These are phyloP conservation scores for Aspergillus persii DNA, from an alignment of 2,329 filamentous ascomycete genomes.

Conservation along the genomic window DNA sequence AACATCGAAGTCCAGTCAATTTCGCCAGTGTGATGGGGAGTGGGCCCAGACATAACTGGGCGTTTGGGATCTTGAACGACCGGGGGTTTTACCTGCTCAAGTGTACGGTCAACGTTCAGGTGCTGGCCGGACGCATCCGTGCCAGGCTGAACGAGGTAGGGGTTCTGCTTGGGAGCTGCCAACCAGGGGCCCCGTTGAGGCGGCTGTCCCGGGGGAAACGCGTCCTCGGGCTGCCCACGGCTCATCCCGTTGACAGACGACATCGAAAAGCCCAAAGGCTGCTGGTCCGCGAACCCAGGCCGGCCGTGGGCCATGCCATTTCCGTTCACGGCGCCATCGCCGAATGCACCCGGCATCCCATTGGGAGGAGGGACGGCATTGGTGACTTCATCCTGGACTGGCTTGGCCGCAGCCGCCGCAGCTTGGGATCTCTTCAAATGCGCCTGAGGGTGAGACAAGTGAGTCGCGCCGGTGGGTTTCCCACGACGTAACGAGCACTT, in stretches of 20 bases:
- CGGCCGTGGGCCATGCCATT: constrained; percentile 39
- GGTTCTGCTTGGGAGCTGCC: constrained; percentile 45
- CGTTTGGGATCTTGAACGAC: constrained; percentile 42
- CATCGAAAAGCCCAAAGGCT: constrained; percentile 44
- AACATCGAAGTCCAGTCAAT: constrained; percentile 78
- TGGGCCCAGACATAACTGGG: constrained; percentile 59
- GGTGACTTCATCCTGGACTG: constrained; percentile 47
- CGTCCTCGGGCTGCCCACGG: constrained; percentile 38
- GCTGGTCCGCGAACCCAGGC: constrained; percentile 42
- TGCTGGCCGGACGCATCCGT: constrained; percentile 41
- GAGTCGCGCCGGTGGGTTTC: constrained; percentile 91
- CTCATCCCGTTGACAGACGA: constrained; percentile 42
- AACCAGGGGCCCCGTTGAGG: constrained; percentile 43
- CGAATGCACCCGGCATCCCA: constrained; percentile 43
- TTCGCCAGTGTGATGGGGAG: constrained; percentile 56
- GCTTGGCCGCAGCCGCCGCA: constrained; percentile 39
- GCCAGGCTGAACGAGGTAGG: constrained; percentile 43
- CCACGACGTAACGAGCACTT: constrained; percentile 97
- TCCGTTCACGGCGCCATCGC: constrained; percentile 44
- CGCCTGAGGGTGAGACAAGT: constrained; percentile 87
- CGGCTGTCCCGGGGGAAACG: constrained; percentile 35
- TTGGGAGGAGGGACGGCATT: constrained; percentile 43
- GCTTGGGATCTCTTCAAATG: constrained; percentile 72
- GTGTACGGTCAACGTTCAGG: constrained; percentile 44
- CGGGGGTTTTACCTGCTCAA: constrained; percentile 45